phyloP scores from a whole-genome alignment of 169 alveolate genomes.

The Cryptosporidium andersoni region DNA sequence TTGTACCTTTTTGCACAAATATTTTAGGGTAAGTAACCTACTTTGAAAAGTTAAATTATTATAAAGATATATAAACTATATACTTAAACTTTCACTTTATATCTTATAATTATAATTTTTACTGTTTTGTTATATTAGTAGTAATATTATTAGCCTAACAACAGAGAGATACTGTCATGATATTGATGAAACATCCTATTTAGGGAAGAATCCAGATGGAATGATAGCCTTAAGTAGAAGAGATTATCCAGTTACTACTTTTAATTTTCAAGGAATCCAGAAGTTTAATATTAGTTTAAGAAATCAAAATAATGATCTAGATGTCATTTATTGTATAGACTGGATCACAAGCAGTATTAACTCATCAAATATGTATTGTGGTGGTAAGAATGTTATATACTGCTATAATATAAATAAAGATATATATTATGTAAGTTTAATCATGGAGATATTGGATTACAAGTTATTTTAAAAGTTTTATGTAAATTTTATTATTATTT shows the following conservation, averaged over 20 bases:
- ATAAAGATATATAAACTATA: no score
- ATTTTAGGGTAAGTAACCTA: no score
- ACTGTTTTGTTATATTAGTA: no score
- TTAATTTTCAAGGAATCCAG: conserved; percentile 13
- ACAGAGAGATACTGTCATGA: no score
- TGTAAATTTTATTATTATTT: not conserved
- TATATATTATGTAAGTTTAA: not conserved
- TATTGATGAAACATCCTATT: no score
- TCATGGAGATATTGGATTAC: not conserved
- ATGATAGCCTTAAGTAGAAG: conserved; percentile 8
- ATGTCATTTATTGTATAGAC: conserved; percentile 15
- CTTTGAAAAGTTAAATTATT: no score
- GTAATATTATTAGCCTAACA: no score
- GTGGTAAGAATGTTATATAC: conserved; percentile 31
- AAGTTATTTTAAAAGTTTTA: not conserved
- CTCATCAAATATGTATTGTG: conserved; percentile 8
- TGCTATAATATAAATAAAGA: not conserved
- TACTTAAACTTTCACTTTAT: no score
- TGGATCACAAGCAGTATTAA: not conserved
- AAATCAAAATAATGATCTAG: conserved; percentile 14
- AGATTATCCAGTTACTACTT: conserved; percentile 2
- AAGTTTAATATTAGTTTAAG: not conserved
- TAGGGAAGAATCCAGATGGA: no score
- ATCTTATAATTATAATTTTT: no score
- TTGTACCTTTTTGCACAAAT: no score